A percentile compares a stretch with the other conserved stretches of the same genome.
These are phyloP conservation scores for Leccinum fibrillosum DNA, from an alignment of 768 basidiomycete genomes.

Conservation along the genomic window DNA sequence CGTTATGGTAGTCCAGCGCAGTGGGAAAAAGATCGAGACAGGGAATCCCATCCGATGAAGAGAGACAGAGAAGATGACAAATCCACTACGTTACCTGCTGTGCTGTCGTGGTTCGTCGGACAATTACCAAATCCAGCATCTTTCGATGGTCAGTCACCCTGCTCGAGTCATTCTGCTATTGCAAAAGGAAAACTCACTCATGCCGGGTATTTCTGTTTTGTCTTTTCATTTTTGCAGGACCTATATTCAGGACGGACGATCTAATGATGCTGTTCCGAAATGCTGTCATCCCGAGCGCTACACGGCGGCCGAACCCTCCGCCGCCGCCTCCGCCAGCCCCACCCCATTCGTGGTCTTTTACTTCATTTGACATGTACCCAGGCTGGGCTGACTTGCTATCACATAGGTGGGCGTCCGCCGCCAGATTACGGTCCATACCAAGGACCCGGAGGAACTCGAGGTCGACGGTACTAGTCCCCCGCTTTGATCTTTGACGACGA, in stretches of 20 bases:
- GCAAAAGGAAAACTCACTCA: conserved; percentile 12
- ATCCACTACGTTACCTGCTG: conserved; percentile 43
- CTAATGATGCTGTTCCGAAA: conserved; percentile 81
- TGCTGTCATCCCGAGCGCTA: conserved; percentile 71
- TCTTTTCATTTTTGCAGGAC: conserved; percentile 49
- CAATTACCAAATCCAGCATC: conserved; percentile 64
- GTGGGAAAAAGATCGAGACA: conserved; percentile 47
- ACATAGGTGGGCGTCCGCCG: conserved; percentile 64
- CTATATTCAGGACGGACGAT: conserved; percentile 87
- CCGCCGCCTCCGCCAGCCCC: conserved; percentile 53
- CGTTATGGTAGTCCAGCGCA: conserved; percentile 39
- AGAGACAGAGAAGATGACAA: conserved; percentile 49
- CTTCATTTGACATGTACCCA: not conserved
- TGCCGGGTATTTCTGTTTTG: not conserved
- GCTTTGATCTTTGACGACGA: not conserved
- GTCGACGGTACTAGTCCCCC: conserved; percentile 37
- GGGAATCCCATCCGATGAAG: conserved; percentile 37
- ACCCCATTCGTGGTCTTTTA: conserved; percentile 31
- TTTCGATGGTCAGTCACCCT: conserved; percentile 75
- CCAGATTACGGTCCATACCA: conserved; percentile 87
- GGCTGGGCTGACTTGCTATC: conserved; percentile 3
- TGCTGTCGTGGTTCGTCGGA: conserved; percentile 83
- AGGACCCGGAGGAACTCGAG: conserved; percentile 54
- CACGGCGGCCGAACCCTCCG: conserved; percentile 49
- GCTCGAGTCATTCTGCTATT: conserved; percentile 7